Evolutionary conservation across 305 asterid species (phyloP).

Genomic region (Fraxinus ornus): DNA sequence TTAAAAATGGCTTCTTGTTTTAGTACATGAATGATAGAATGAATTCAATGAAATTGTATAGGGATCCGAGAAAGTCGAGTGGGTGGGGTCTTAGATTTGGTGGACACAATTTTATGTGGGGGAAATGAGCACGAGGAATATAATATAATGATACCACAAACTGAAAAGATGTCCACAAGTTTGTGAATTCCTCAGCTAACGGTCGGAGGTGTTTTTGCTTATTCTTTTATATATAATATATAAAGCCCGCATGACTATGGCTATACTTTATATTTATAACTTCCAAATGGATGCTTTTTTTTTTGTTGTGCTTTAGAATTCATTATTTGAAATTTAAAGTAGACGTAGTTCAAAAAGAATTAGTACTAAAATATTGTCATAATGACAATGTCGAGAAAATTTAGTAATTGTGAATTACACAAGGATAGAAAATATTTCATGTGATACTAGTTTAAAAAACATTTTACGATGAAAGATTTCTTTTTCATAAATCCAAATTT

Average conservation of each 20-base stretch:
- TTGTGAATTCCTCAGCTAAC: not conserved
- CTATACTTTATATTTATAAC: not conserved
- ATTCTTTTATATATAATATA: not conserved
- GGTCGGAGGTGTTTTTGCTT: not conserved
- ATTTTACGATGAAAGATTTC: too few relatives aligned
- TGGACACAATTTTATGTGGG: slow-evolving; percentile 3
- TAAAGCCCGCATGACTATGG: not conserved
- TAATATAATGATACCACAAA: slow-evolving; percentile 21
- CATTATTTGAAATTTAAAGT: not conserved
- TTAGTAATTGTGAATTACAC: too few relatives aligned
- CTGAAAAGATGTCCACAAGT: slow-evolving; percentile 29
- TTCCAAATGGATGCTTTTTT: not conserved
- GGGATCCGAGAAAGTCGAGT: slow-evolving; percentile 33
- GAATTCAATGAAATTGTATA: not conserved
- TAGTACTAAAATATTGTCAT: not conserved
- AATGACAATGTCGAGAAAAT: not conserved
- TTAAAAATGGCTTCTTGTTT: not conserved
- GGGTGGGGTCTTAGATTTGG: not conserved
- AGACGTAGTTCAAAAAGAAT: not conserved
- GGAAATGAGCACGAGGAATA: slow-evolving; percentile 2
- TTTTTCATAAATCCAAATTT: too few relatives aligned
- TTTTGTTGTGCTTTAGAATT: not conserved
- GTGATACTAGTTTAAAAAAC: too few relatives aligned
- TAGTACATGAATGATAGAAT: not conserved
- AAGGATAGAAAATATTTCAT: not conserved